Evolutionary conservation across 495 filamentous ascomycete genomes (phyloP), one percentile per base, ranked within the genome.

Genomic region (Achaetomiella virescens): DNA sequence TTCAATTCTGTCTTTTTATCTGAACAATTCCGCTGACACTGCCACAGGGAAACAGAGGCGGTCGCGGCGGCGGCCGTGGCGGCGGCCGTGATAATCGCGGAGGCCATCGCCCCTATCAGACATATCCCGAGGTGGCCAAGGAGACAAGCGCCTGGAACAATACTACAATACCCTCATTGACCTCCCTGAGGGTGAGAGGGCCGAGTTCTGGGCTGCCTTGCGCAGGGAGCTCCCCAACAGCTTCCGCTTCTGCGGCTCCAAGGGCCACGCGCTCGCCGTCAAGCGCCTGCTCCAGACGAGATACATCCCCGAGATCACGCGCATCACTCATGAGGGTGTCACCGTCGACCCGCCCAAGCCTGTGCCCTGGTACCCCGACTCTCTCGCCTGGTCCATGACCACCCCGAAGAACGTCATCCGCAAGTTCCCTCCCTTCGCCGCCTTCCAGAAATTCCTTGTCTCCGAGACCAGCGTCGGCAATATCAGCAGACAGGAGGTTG

Each of bases 391-490:
- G 87, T 86, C 80, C 54, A 96, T 97, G 89, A 95, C 90, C 20
- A 96, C 90, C 7, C 90, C 93, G 17, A 97, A 97, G 75, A 86
- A 93, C 55, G 85, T 96, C 53, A 77, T 97, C 61, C 85, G 95
- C 52, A 89, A 88, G 57, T 95, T 93, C 68, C 81, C 87, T 6
- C 95, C 95, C 2, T 98, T 98, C 68, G 83, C 89, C 43, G 86
- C 86, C 15, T 97, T 98, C 71, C 93, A 98, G 71, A 95, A 93
- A 67, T 98, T 95, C 77, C 75, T 98, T n/a, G 93, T 98, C 21
- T 91, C 91, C 24, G 93, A 98, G 76, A 96, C 93, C 11, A 90
- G 87, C 43, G 89, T 96, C 48, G 93, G 93, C 65, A 98, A 97
- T 66, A 97, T 98, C 66, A 95, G 86, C 70, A 82, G 93, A 62